These are phyloP conservation scores for Boletus rubroflammeus DNA, from an alignment of 768 basidiomycete species.

Conservation along the genomic window DNA sequence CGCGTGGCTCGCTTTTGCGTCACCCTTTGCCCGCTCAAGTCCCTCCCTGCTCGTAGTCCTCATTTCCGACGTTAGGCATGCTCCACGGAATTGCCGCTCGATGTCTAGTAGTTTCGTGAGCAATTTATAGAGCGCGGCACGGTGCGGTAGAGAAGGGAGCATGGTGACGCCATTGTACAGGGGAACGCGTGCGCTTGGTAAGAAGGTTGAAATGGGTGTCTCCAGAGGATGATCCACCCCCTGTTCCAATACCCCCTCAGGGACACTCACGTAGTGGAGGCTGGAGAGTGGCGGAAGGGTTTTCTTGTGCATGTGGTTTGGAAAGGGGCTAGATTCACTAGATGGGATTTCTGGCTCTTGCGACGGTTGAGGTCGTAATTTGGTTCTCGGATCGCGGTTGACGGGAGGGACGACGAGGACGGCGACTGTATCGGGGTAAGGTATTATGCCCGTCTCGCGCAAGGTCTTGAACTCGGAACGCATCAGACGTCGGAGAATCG, in stretches of 20 bases:
- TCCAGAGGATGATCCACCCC: constrained; percentile 1
- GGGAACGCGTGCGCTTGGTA: constrained; percentile 45
- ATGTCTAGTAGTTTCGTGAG: constrained; percentile 46
- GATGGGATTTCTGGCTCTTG: constrained; percentile 35
- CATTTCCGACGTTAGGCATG: background rate
- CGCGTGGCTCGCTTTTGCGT: constrained; percentile 59
- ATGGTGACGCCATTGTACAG: constrained; percentile 63
- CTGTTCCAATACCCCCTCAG: background rate
- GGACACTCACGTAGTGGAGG: constrained; percentile 7
- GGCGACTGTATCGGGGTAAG: constrained; percentile 56
- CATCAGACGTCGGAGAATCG: constrained; percentile 62
- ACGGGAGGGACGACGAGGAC: constrained; percentile 66
- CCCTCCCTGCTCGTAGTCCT: background rate
- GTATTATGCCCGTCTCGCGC: constrained; percentile 43
- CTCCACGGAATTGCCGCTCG: constrained; percentile 37
- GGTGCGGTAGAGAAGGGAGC: constrained; percentile 60
- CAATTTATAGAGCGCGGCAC: constrained; percentile 51
- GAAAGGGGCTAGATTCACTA: constrained; percentile 1
- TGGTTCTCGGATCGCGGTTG: constrained; percentile 49
- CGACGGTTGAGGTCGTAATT: constrained; percentile 39
- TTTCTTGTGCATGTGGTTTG: constrained; percentile 7
- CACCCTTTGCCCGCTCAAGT: constrained; percentile 16
- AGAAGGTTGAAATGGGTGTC: constrained; percentile 13
- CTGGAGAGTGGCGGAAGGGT: constrained; percentile 28
- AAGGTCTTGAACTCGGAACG: constrained; percentile 54